Conservation (phyloP, 208 protist species). For the Acanthamoeba lenticulata region DNA sequence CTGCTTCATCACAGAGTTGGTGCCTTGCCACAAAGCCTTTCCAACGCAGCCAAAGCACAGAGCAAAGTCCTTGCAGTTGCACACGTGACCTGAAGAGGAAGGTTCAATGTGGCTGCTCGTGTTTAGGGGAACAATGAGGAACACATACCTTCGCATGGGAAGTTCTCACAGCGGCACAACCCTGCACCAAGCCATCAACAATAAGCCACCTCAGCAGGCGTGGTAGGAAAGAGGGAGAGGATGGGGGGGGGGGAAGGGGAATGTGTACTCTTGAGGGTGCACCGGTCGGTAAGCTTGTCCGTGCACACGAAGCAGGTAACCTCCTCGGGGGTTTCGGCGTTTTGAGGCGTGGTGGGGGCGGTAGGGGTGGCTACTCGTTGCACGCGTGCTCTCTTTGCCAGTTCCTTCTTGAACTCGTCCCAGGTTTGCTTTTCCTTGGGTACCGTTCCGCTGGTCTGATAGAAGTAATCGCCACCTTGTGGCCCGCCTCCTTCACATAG, state of each 20-base stretch:
- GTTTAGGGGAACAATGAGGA: background rate
- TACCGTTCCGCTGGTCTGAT: background rate
- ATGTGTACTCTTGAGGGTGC: background rate
- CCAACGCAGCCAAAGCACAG: background rate
- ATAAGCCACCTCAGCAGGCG: background rate
- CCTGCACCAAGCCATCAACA: background rate
- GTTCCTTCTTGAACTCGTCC: constrained; percentile 12
- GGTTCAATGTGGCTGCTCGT: background rate
- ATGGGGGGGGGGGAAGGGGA: background rate
- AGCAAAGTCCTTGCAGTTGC: constrained; percentile 10
- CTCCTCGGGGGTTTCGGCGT: too few species aligned
- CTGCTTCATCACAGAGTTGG: constrained; percentile 22
- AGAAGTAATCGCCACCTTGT: background rate
- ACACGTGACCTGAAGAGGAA: background rate
- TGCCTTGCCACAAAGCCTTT: background rate
- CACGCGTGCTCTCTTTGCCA: background rate
- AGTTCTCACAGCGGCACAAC: background rate
- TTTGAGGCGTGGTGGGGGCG: too few species aligned
- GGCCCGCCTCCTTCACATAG: background rate
- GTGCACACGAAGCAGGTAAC: background rate
- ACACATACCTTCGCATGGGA: background rate
- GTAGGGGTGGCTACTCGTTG: background rate
- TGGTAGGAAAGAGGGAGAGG: background rate
- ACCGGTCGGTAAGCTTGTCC: background rate
- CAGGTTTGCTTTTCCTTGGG: background rate